Conservation (phyloP, 768 basidiomycete species). For the Lentinula boryana region DNA sequence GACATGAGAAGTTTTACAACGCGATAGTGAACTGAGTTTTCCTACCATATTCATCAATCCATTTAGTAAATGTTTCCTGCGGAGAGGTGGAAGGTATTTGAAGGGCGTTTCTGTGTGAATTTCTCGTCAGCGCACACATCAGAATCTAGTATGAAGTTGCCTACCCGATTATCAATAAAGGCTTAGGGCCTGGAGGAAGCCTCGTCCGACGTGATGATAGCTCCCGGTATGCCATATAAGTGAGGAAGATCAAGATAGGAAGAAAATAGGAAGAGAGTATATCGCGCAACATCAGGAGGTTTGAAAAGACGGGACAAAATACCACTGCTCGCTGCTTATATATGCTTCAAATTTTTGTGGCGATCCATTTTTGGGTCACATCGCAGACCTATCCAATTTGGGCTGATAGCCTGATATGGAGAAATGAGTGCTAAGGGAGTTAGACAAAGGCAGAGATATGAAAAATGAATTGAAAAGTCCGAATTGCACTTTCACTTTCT, state of each 20-base stretch:
- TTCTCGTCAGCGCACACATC: background rate
- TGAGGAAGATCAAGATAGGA: background rate
- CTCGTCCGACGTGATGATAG: background rate
- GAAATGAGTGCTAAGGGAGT: background rate
- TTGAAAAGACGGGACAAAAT: background rate
- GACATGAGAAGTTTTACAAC: background rate
- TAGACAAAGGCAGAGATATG: background rate
- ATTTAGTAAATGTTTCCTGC: background rate
- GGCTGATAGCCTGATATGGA: background rate
- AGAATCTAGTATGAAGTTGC: background rate
- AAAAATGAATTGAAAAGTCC: background rate
- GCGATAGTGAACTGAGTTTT: background rate
- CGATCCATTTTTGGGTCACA: background rate
- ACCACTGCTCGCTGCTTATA: background rate
- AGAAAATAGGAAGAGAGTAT: background rate
- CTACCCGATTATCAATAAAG: background rate
- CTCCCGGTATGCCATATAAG: background rate
- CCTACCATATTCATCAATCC: conserved; percentile 1
- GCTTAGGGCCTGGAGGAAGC: conserved; percentile 3
- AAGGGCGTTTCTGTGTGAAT: background rate
- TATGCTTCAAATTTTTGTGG: background rate
- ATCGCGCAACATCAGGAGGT: background rate
- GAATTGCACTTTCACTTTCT: no score
- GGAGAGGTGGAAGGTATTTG: conserved; percentile 2
- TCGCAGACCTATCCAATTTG: background rate